Evolutionary conservation across 192 early-diverging fungal genomes (phyloP), one percentile per base, ranked within the genome.

Genomic region (Gigaspora rosea): DNA sequence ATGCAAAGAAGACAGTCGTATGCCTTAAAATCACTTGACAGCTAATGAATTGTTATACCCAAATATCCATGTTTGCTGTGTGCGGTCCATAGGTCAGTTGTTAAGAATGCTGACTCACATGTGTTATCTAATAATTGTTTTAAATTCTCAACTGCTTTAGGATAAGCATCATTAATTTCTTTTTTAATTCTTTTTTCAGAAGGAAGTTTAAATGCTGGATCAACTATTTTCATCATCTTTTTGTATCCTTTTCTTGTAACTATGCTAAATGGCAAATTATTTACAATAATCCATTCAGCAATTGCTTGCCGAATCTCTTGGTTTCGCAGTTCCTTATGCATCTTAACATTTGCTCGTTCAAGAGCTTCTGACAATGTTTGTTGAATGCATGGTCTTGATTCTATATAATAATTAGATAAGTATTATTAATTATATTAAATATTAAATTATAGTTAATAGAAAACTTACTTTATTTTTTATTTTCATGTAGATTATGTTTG

Each of bases 101-200:
- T 62, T 32, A 62, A 62, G 20, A 9, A 64, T 33, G 62, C 12
- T 41, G 33, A 35, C 4, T 64, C 11, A 35, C 33, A 64, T 33
- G 62, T 64, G 4, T 64, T 64, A 15, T 32, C 12, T 33, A 64
- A 15, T 15, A 64, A 35, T 64, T 35, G 22, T 15, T 64, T 64
- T 62, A 62, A 62, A 33, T 63, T 27, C 8, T 63, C 32, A 35
- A 63, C 32, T 63, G 32, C 33, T 33, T 63, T 35, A 3, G 22
- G 22, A 36, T 64, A 64, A 33, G 12, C 33, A 12, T 8, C 35
- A 64, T 32, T 13, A 64, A 64, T 64, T 64, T 35, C 12, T 15
- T 64, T 36, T 36, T 68, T 68, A 15, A 51, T 48, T 50, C 41
- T 68, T 68, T 68, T 68, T 48, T 68, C 27, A 49, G 8, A 68